These are phyloP conservation scores for Dalbergia cochinchinensis DNA, from an alignment of 306 rosid species.

Conservation along the genomic window DNA sequence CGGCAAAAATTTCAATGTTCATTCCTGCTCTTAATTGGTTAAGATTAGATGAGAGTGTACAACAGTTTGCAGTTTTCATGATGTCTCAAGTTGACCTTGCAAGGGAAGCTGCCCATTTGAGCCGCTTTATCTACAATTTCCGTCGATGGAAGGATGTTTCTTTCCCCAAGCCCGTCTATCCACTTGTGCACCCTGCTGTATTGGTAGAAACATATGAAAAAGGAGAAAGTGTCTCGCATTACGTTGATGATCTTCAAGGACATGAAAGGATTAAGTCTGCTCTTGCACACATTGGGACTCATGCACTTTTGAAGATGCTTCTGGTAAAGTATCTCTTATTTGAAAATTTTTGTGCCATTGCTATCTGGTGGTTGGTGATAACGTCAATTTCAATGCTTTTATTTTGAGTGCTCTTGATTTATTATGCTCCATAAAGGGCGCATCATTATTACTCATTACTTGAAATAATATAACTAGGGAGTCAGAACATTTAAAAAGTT, in stretches of 20 bases:
- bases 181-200: constrained; percentile 98
- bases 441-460: not conserved
- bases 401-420: constrained; percentile 16
- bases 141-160: constrained; percentile 97
- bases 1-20: constrained; percentile 77
- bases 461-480: constrained; percentile 3
- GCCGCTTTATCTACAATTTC: constrained; percentile 93
- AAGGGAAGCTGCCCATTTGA: constrained; percentile 98
- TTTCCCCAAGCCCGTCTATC: constrained; percentile 96
- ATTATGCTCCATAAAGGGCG: not conserved
- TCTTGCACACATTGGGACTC: constrained; percentile 98
- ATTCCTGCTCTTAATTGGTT: constrained; percentile 91
- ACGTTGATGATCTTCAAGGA: constrained; percentile 87
- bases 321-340: constrained; percentile 69
- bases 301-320: constrained; percentile 98
- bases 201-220: constrained; percentile 95
- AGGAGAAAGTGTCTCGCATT: constrained; percentile 92
- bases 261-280: constrained; percentile 79
- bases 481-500: constrained; percentile 4
- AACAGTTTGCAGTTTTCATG: constrained; percentile 99
- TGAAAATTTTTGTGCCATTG: constrained; percentile 27
- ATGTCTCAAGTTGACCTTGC: constrained; percentile 99
- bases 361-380: constrained; percentile 31
- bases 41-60: constrained; percentile 99
- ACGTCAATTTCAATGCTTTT: constrained; percentile 25